Base-by-base conservation (phyloP, 805 yeast genomes). In the Lachancea meyersii region DNA sequence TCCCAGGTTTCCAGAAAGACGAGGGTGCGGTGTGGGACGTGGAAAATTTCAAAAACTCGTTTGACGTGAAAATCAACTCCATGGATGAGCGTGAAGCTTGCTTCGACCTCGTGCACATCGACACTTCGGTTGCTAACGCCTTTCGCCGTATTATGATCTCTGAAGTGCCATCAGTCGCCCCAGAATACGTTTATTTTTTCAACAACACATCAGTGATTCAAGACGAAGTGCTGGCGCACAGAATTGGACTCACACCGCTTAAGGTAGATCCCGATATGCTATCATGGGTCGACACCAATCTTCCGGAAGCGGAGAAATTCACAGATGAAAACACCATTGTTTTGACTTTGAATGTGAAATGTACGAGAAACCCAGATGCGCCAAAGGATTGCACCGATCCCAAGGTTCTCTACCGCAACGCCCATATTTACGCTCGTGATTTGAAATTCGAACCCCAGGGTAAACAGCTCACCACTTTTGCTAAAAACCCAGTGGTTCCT, bases 171-270 rank as follows among this genome's bases (percentile, higher is more conserved):
- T 77, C 93, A 1, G 94, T 91, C 36, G 97, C 98, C 13, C 84
- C 96, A 18, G 98, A 93, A 65, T 79, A 86, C 48, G 87, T 93
- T 14, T 88, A 82, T 61, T 76, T 93, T 46, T 84, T 84, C 70
- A 91, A 87, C 73, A 93, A 93, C 66, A 93, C 98, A 1, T 86
- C 96, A 1, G 96, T 93, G 38, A 86, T 93, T 50, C 97, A 89
- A 64, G 98, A 93, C 64, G 98, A 93, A 69, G 96, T 93, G 16
- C 75, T 93, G 51, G 91, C 98, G 4, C 96, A 87, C 61, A 80
- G 98, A 70, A 80, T 93, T 49, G 98, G 98, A 38, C 73, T 93
- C 50, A 74, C 91, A 38, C 98, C 98, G 26, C 72, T 93, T 53
- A 83, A 82, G 52, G 84, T 87, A 35, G 94, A 87, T 62, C 97